Evolutionary conservation across 2,329 filamentous ascomycete genomes (phyloP).

Genomic region (Penicillium palitans): DNA sequence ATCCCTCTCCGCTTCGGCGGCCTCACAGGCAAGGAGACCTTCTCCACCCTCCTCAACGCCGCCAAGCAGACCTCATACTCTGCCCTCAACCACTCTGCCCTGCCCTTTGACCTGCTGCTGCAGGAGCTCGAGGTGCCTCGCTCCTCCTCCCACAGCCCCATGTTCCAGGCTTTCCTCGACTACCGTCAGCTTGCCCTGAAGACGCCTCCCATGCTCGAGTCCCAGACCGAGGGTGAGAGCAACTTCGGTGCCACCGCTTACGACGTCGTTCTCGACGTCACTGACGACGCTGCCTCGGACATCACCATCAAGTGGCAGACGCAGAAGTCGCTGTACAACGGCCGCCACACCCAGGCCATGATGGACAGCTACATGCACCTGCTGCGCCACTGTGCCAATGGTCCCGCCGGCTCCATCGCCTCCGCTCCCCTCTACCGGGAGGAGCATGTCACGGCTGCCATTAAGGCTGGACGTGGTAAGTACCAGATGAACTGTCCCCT

Average conservation of each 20-base stretch:
- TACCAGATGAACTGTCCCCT: not conserved
- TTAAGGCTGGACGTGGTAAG: not conserved
- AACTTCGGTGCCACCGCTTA: not conserved
- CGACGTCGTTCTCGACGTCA: not conserved
- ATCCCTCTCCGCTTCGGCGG: not conserved
- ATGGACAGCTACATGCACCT: not conserved
- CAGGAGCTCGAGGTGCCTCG: not conserved
- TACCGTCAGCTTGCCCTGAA: not conserved
- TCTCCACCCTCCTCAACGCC: not conserved
- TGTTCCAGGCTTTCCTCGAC: not conserved
- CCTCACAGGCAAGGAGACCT: not conserved
- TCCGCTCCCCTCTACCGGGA: not conserved
- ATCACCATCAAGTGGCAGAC: not conserved
- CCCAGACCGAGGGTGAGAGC: not conserved
- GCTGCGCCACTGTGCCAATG: not conserved
- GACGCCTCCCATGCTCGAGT: not conserved
- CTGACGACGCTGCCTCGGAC: not conserved
- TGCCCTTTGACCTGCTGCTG: not conserved
- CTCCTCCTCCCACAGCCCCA: not conserved
- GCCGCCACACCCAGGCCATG: not conserved
- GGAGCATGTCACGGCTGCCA: not conserved
- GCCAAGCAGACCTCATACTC: not conserved
- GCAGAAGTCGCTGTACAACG: not conserved
- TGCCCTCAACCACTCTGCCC: not conserved
- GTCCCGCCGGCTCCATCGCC: not conserved